Percentiles rank a stretch among this genome's conserved stretches.
phyloP scores from a whole-genome alignment of 2,329 filamentous ascomycete species.

The Orbilia javanica region DNA sequence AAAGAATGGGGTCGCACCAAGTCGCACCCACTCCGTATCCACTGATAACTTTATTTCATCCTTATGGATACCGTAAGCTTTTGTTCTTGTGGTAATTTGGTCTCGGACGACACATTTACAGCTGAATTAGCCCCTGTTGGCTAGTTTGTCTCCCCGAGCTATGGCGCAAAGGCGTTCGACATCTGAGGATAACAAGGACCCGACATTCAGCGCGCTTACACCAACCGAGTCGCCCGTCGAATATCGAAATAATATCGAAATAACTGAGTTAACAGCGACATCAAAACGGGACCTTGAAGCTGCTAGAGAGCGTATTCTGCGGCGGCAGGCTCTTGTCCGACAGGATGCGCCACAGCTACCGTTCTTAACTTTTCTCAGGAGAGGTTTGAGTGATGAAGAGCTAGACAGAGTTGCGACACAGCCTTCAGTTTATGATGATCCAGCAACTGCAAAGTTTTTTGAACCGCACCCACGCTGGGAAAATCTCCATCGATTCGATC shows the following conservation, averaged over 20 bases:
- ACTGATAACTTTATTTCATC: conserved; percentile 22
- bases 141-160: neutral
- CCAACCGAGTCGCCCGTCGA: conserved; percentile 18
- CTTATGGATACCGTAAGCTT: conserved; percentile 2
- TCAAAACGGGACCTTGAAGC: conserved; percentile 31
- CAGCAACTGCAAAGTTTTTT: conserved; percentile 64
- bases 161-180: conserved; percentile 29
- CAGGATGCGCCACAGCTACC: conserved; percentile 46
- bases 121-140: conserved; percentile 2
- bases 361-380: conserved; percentile 37
- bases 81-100: conserved; percentile 5
- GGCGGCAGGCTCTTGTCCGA: conserved; percentile 39
- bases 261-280: conserved; percentile 15
- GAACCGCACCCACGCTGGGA: conserved; percentile 72
- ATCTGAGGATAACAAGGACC: conserved; percentile 38
- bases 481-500: conserved; percentile 72
- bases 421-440: conserved; percentile 59
- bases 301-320: conserved; percentile 37
- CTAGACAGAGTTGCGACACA: conserved; percentile 44
- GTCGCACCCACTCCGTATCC: conserved; percentile 3
- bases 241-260: conserved; percentile 27
- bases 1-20: conserved; percentile 19
- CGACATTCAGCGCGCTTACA: conserved; percentile 13
- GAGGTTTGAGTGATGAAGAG: conserved; percentile 21
- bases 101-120: conserved; percentile 4